These are phyloP conservation scores for Wilcoxina mikolae DNA, from an alignment of 495 filamentous ascomycete genomes.

Conservation along the genomic window DNA sequence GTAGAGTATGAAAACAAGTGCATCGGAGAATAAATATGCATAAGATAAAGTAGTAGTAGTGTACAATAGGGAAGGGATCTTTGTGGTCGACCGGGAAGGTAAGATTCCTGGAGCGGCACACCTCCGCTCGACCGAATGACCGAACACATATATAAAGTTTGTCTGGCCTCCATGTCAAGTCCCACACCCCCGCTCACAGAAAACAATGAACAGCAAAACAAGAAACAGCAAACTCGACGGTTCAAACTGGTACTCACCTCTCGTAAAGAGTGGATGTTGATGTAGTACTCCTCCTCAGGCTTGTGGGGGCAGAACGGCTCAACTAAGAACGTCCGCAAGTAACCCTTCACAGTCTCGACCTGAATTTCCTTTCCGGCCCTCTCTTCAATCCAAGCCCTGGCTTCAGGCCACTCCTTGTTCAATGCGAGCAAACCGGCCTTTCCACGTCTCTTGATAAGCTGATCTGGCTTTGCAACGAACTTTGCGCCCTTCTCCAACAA, in stretches of 20 bases:
- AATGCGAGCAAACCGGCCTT: conserved; percentile 94
- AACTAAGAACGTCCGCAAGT: conserved; percentile 86
- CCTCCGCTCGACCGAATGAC: conserved; percentile 25
- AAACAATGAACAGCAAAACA: conserved; percentile 7
- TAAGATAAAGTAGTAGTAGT: neutral
- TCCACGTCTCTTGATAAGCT: conserved; percentile 96
- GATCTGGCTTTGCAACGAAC: conserved; percentile 99
- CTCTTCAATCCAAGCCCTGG: conserved; percentile 80
- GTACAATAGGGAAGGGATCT: neutral
- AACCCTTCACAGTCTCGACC: conserved; percentile 82
- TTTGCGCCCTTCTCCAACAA: conserved; percentile 63
- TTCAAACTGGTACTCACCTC: conserved; percentile 45
- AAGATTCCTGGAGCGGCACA: conserved; percentile 7
- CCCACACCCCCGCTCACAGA: conserved; percentile 1
- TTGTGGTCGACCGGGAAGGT: neutral
- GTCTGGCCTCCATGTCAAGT: conserved; percentile 4
- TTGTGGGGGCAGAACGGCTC: conserved; percentile 97
- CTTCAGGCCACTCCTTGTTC: conserved; percentile 94
- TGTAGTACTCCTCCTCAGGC: conserved; percentile 89
- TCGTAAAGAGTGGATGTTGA: conserved; percentile 87
- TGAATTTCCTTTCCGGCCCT: conserved; percentile 78
- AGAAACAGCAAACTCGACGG: conserved; percentile 8
- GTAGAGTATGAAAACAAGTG: neutral
- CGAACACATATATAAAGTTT: conserved; percentile 4
- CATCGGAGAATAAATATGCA: neutral